These are phyloP conservation scores for Exophiala oligosperma DNA, from an alignment of 2,329 filamentous ascomycete genomes.

Conservation along the genomic window DNA sequence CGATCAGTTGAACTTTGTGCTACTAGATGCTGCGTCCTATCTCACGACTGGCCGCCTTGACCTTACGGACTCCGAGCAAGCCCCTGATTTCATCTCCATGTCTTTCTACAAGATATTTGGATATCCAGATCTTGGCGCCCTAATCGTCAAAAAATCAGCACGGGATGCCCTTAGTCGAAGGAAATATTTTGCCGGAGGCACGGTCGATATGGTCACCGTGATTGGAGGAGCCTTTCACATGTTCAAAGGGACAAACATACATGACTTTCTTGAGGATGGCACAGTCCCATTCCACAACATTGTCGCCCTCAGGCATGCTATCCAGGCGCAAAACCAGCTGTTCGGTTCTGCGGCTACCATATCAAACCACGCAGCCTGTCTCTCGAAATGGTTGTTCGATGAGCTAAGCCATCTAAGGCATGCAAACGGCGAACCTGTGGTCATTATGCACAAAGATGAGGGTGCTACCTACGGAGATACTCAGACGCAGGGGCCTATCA, in stretches of 20 bases:
- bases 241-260: constrained; percentile 65
- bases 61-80: constrained; percentile 51
- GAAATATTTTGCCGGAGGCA: constrained; percentile 69
- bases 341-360: constrained; percentile 70
- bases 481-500: constrained; percentile 64
- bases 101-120: constrained; percentile 69
- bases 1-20: constrained; percentile 41
- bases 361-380: constrained; percentile 66
- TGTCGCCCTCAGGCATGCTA: constrained; percentile 72
- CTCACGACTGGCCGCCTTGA: constrained; percentile 63
- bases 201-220: constrained; percentile 76
- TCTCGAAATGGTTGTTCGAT: constrained; percentile 60
- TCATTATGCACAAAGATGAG: constrained; percentile 57
- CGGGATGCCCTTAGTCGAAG: constrained; percentile 63
- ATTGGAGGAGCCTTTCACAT: constrained; percentile 78
- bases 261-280: constrained; percentile 66
- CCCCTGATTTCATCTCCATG: constrained; percentile 63
- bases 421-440: constrained; percentile 53
- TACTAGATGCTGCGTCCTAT: constrained; percentile 64
- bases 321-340: constrained; percentile 66
- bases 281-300: constrained; percentile 87
- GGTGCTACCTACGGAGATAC: constrained; percentile 54
- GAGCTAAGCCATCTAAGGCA: constrained; percentile 53
- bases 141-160: constrained; percentile 59
- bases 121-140: constrained; percentile 62